Evolutionary conservation across 2,329 filamentous ascomycete genomes (phyloP).

Genomic region (Juglanconis oblonga): DNA sequence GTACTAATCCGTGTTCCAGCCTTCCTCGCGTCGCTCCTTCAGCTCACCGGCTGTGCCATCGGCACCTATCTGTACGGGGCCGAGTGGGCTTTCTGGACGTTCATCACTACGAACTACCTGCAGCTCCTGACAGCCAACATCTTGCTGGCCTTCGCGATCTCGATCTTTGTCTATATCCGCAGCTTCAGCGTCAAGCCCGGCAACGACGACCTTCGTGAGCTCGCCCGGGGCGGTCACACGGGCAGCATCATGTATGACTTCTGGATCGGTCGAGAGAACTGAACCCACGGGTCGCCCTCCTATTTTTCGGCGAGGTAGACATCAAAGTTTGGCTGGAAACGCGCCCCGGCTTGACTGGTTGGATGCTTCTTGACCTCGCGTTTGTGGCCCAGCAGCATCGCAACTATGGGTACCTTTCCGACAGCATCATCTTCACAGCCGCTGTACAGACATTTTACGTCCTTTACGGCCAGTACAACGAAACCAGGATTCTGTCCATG

Average conservation of each 20-base stretch:
- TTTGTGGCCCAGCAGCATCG: slow-evolving; percentile 82
- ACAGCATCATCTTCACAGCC: slow-evolving; percentile 75
- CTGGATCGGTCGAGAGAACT: slow-evolving; percentile 89
- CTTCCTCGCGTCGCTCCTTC: slow-evolving; percentile 67
- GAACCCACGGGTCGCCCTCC: slow-evolving; percentile 75
- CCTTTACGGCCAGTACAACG: slow-evolving; percentile 78
- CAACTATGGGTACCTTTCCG: slow-evolving; percentile 73
- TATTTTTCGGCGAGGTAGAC: slow-evolving; percentile 75
- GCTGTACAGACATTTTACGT: slow-evolving; percentile 76
- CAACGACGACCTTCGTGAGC: slow-evolving; percentile 67
- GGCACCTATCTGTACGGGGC: slow-evolving; percentile 73
- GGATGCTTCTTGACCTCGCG: slow-evolving; percentile 76
- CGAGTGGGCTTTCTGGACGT: slow-evolving; percentile 80
- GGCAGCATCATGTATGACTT: slow-evolving; percentile 87
- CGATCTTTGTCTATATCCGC: slow-evolving; percentile 70
- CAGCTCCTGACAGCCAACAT: slow-evolving; percentile 79
- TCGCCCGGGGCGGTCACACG: slow-evolving; percentile 73
- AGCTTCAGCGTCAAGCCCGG: slow-evolving; percentile 75
- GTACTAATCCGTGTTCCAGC: slow-evolving; percentile 42
- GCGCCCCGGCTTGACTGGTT: slow-evolving; percentile 79
- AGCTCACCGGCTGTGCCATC: slow-evolving; percentile 61
- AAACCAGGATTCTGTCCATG: slow-evolving; percentile 78
- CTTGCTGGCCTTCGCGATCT: slow-evolving; percentile 65
- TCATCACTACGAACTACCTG: slow-evolving; percentile 82
- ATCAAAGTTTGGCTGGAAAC: slow-evolving; percentile 84